A percentile compares a stretch with the other conserved stretches of the same genome.
Evolutionary conservation across 257 asterid genomes (phyloP).

Genomic region (Gardenia jasminoides): DNA sequence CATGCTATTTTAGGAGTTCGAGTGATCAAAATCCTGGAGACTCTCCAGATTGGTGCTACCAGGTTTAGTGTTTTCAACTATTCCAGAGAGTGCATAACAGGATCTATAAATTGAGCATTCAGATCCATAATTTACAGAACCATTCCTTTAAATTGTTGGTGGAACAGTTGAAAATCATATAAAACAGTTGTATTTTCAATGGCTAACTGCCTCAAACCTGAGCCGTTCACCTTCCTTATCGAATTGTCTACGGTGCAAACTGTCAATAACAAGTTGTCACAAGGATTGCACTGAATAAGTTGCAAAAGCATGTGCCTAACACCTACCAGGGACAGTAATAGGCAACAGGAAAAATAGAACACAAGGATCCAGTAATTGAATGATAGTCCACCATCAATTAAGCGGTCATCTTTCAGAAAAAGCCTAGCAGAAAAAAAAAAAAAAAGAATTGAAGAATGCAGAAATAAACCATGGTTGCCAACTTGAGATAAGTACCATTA

Average conservation of each 20-base stretch:
- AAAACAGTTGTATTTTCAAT: not conserved
- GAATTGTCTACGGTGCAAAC: not conserved
- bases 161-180: not conserved
- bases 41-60: no score
- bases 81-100: no score
- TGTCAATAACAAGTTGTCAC: no score
- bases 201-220: not conserved
- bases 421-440: not conserved
- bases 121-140: no score
- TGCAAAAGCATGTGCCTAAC: not conserved
- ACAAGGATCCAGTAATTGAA: not conserved
- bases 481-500: not conserved
- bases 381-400: not conserved
- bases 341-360: not conserved
- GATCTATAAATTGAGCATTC: no score
- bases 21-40: no score
- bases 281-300: no score
- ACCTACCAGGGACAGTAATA: no score
- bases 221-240: not conserved
- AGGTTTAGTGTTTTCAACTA: no score
- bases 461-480: not conserved
- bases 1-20: no score
- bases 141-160: no score
- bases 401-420: not conserved
- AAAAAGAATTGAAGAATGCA: conserved; percentile 3